phyloP scores from a whole-genome alignment of 176 grass and related monocot genomes.

The Carex scoparia region DNA sequence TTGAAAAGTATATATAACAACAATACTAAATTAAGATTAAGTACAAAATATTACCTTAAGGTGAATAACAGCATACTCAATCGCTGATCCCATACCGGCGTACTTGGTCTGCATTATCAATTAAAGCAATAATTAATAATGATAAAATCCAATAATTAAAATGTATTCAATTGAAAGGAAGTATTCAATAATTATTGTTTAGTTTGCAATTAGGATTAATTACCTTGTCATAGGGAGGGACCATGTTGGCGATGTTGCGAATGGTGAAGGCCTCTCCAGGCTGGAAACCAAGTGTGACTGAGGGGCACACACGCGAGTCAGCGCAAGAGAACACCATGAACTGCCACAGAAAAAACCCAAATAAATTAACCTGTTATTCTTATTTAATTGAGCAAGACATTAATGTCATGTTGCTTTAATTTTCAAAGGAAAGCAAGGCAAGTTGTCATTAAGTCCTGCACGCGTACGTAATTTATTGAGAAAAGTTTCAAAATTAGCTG shows the following conservation, averaged over 20 bases:
- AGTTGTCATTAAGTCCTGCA: conserved; percentile 10
- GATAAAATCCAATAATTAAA: conserved; percentile 1
- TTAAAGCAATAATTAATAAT: conserved; percentile 19
- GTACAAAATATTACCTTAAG: conserved; percentile 49
- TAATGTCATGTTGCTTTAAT: neutral
- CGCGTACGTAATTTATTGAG: neutral
- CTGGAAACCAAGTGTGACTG: conserved; percentile 48
- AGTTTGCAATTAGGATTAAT: conserved; percentile 20
- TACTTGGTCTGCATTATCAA: conserved; percentile 37
- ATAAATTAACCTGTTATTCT: neutral
- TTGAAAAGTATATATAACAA: neutral
- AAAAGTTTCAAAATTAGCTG: neutral
- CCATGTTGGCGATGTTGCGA: conserved; percentile 59
- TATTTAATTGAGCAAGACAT: neutral
- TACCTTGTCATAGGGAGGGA: conserved; percentile 67
- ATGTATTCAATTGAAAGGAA: neutral
- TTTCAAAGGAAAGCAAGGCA: neutral
- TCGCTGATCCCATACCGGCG: conserved; percentile 41
- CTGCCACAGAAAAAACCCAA: conserved; percentile 34
- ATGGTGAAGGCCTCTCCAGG: conserved; percentile 83
- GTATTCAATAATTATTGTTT: neutral
- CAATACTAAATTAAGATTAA: conserved; percentile 5
- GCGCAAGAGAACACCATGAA: conserved; percentile 89
- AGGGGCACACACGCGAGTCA: conserved; percentile 76
- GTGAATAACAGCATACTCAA: conserved; percentile 60